phyloP scores from a whole-genome alignment of 345 rosid species.

The Salix suchowensis region DNA sequence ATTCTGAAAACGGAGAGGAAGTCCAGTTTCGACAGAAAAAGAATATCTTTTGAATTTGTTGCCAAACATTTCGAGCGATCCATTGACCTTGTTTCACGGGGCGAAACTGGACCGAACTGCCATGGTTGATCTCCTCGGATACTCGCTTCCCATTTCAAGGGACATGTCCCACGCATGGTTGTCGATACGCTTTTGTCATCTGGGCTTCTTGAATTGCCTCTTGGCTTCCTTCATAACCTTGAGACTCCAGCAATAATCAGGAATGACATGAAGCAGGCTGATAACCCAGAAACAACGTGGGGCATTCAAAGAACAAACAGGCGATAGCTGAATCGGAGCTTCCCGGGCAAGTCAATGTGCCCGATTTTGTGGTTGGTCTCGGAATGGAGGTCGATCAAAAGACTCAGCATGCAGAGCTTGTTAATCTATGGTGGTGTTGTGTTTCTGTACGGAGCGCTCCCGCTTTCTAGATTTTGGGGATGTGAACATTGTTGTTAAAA shows the following conservation, averaged over 20 bases:
- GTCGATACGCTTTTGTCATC: constrained; percentile 35
- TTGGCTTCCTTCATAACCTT: constrained; percentile 49
- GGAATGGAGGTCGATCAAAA: constrained; percentile 61
- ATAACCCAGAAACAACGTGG: constrained; percentile 47
- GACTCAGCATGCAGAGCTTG: constrained; percentile 61
- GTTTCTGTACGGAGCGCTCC: too few species aligned
- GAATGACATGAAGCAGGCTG: constrained; percentile 40
- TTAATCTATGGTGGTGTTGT: constrained; percentile 26
- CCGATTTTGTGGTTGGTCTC: constrained; percentile 65
- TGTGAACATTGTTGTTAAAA: too few species aligned
- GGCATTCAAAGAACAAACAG: constrained; percentile 58
- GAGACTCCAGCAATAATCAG: constrained; percentile 62
- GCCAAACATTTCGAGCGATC: constrained; percentile 42
- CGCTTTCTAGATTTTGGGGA: too few species aligned
- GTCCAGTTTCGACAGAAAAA: constrained; percentile 46
- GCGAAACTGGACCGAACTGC: constrained; percentile 44
- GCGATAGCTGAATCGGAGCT: constrained; percentile 63
- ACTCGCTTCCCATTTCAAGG: constrained; percentile 51
- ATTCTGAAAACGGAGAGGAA: constrained; percentile 14
- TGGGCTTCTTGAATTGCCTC: constrained; percentile 48
- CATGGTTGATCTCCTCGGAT: constrained; percentile 51
- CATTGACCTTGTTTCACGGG: constrained; percentile 33
- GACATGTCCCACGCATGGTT: constrained; percentile 33
- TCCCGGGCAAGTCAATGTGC: constrained; percentile 63
- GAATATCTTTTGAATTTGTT: constrained; percentile 52